Percentiles rank a stretch among this genome's conserved stretches.
Conservation (phyloP, 2,329 filamentous ascomycete genomes). For the Paraphaeosphaeria minitans region DNA sequence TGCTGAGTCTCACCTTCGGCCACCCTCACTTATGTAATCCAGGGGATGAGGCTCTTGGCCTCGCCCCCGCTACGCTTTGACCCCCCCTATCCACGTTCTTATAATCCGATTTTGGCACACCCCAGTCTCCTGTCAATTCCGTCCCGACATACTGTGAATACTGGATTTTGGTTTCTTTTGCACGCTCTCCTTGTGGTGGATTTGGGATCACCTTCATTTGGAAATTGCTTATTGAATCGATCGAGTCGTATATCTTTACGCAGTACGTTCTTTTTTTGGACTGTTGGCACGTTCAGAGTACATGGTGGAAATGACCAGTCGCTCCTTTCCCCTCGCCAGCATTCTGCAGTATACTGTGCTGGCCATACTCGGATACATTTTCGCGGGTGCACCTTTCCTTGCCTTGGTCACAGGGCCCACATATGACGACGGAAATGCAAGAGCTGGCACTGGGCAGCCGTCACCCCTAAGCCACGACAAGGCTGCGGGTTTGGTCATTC, state of each 20-base stretch:
- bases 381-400: slow-evolving; percentile 44
- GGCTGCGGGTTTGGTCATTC: slow-evolving; percentile 47
- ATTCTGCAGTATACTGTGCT: slow-evolving; percentile 41
- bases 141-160: not conserved
- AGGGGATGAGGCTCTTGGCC: slow-evolving; percentile 7
- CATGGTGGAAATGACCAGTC: slow-evolving; percentile 9
- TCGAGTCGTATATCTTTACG: not conserved
- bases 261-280: not conserved
- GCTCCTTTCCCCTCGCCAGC: slow-evolving; percentile 25
- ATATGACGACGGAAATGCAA: not conserved
- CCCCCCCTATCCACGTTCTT: not conserved
- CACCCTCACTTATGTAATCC: slow-evolving; percentile 9
- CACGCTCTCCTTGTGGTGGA: not conserved
- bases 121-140: not conserved
- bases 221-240: not conserved
- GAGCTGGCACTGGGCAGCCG: slow-evolving; percentile 6
- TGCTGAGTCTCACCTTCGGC: not conserved
- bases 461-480: slow-evolving; percentile 28
- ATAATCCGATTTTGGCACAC: not conserved
- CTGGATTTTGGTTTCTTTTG: not conserved
- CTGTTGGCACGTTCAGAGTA: not conserved
- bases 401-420: slow-evolving; percentile 20
- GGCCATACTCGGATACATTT: slow-evolving; percentile 36
- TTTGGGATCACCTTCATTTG: not conserved
- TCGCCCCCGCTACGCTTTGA: slow-evolving; percentile 3